These are phyloP conservation scores for Candida yuanshanica DNA, from an alignment of 805 yeast genomes.

Conservation along the genomic window DNA sequence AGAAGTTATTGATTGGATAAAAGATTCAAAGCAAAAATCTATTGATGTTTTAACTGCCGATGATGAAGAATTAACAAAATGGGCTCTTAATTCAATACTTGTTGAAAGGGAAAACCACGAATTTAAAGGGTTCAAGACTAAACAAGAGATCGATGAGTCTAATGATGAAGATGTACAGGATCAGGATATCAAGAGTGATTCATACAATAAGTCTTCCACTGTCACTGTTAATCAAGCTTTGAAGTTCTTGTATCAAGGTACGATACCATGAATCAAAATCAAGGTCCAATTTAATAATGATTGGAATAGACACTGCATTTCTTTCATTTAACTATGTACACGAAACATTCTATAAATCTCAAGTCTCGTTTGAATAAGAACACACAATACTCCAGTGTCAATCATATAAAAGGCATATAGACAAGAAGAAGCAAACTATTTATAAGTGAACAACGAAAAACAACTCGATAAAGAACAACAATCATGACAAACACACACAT, in stretches of 20 bases:
- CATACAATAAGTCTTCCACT: slow-evolving; percentile 8
- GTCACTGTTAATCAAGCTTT: slow-evolving; percentile 34
- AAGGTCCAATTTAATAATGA: too few species aligned
- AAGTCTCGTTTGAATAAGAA: not conserved
- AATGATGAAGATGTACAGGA: slow-evolving; percentile 1
- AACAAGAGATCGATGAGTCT: slow-evolving; percentile 35
- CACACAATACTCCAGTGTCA: not conserved
- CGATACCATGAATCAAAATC: slow-evolving; percentile 11
- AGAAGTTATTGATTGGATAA: slow-evolving; percentile 85
- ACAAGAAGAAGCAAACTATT: not conserved
- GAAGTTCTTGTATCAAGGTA: slow-evolving; percentile 42
- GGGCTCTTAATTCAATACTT: slow-evolving; percentile 57
- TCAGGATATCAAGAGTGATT: slow-evolving; percentile 10
- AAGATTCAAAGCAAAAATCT: slow-evolving; percentile 33
- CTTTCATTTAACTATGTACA: slow-evolving; percentile 4
- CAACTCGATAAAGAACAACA: not conserved
- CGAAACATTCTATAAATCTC: not conserved
- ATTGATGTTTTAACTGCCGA: slow-evolving; percentile 20
- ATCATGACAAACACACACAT: not conserved
- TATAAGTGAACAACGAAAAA: not conserved
- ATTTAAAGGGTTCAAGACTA: slow-evolving; percentile 57
- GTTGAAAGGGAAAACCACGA: slow-evolving; percentile 49
- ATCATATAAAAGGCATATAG: not conserved
- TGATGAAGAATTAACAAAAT: slow-evolving; percentile 64
- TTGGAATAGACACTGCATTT: too few species aligned